A percentile compares a stretch with the other conserved stretches of the same genome.
Evolutionary conservation across 805 yeast genomes (phyloP).

Genomic region (Yarrowia divulgata): DNA sequence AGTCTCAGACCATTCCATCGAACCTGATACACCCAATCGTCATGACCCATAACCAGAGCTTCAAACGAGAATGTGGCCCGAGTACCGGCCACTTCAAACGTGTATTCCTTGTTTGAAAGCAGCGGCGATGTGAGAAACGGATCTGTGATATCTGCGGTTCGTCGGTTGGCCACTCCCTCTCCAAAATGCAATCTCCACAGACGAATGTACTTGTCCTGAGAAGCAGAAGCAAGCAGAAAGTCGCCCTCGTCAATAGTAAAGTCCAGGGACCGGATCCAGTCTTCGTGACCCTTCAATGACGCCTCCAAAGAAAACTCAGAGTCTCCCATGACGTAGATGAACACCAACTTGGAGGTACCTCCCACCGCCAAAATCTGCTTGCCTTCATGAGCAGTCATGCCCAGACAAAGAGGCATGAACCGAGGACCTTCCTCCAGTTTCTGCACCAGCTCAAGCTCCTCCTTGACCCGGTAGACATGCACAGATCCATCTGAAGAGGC

Average conservation of each 20-base stretch:
- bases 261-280: constrained; percentile 85
- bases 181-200: constrained; percentile 71
- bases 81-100: constrained; percentile 53
- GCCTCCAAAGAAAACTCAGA: constrained; percentile 55
- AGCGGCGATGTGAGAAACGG: constrained; percentile 46
- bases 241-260: constrained; percentile 57
- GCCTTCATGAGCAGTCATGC: constrained; percentile 41
- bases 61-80: constrained; percentile 68
- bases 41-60: constrained; percentile 96
- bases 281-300: constrained; percentile 86
- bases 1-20: constrained; percentile 73
- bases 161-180: constrained; percentile 51
- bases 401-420: constrained; percentile 48
- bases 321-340: constrained; percentile 53
- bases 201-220: constrained; percentile 91
- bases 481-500: constrained; percentile 72
- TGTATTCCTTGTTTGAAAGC: constrained; percentile 75
- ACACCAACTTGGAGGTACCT: constrained; percentile 55
- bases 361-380: constrained; percentile 48
- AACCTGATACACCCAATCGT: constrained; percentile 92
- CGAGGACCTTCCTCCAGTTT: constrained; percentile 41
- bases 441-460: constrained; percentile 40
- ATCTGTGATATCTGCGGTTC: constrained; percentile 54
- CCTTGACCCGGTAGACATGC: constrained; percentile 2
- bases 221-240: constrained; percentile 81